Evolutionary conservation across 2,329 filamentous ascomycete genomes (phyloP).

Genomic region (Myriosclerotinia duriaeana): DNA sequence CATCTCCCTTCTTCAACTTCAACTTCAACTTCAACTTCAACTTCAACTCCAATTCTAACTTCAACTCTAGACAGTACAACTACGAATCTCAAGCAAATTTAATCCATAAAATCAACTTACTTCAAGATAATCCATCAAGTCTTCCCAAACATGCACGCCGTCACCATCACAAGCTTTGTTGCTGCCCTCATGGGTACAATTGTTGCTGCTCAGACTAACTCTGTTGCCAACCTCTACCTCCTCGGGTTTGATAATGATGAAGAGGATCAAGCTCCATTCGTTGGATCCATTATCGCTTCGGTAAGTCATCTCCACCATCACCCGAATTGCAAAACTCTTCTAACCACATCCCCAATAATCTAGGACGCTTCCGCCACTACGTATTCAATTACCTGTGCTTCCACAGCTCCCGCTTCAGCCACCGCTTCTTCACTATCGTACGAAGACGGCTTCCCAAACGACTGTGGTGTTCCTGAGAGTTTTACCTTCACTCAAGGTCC

Average conservation of each 20-base stretch:
- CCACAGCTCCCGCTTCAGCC: slow-evolving; percentile 25
- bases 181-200: slow-evolving; percentile 18
- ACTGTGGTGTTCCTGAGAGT: slow-evolving; percentile 30
- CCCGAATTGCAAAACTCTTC: neutral
- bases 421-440: slow-evolving; percentile 28
- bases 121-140: neutral
- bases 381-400: slow-evolving; percentile 20
- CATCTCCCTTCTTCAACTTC: neutral
- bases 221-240: slow-evolving; percentile 14
- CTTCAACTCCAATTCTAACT: too few species aligned
- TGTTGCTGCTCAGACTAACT: neutral
- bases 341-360: neutral
- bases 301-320: neutral
- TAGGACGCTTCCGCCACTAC: slow-evolving; percentile 28
- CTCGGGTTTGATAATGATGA: slow-evolving; percentile 8
- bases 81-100: neutral
- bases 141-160: slow-evolving; percentile 21
- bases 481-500: slow-evolving; percentile 35
- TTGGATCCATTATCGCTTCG: slow-evolving; percentile 23
- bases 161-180: slow-evolving; percentile 13
- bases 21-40: neutral
- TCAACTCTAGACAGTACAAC: neutral
- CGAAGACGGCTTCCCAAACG: neutral
- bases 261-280: neutral
- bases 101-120: neutral